Conservation (phyloP, 306 rosid genomes). For the Vigna unguiculata region DNA sequence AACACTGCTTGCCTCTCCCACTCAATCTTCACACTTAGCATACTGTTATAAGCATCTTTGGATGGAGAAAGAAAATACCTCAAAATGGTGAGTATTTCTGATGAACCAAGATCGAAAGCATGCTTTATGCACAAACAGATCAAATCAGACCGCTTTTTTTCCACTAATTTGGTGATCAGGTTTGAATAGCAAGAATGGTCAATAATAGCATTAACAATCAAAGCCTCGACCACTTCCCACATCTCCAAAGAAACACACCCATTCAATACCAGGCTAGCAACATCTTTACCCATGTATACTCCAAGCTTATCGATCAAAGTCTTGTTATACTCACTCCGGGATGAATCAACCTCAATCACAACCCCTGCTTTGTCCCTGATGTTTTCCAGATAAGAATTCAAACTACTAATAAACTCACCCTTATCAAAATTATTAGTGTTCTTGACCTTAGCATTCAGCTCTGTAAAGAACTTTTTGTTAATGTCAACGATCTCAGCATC, state of each 20-base stretch:
- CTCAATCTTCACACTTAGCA: slow-evolving; percentile 66
- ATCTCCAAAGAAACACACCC: slow-evolving; percentile 66
- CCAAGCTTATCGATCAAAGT: slow-evolving; percentile 62
- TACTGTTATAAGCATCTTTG: slow-evolving; percentile 52
- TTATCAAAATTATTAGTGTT: slow-evolving; percentile 46
- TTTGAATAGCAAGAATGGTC: slow-evolving; percentile 56
- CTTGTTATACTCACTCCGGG: slow-evolving; percentile 45
- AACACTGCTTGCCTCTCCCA: slow-evolving; percentile 80
- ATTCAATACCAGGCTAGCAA: slow-evolving; percentile 69
- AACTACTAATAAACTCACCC: slow-evolving; percentile 56
- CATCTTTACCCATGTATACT: slow-evolving; percentile 55
- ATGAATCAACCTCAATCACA: slow-evolving; percentile 48
- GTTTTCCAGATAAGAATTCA: slow-evolving; percentile 64
- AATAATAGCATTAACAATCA: slow-evolving; percentile 64
- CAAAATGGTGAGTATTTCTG: slow-evolving; percentile 69
- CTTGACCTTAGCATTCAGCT: slow-evolving; percentile 60
- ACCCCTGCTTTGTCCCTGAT: slow-evolving; percentile 53
- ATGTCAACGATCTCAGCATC: slow-evolving; percentile 61
- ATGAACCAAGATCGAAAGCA: slow-evolving; percentile 65
- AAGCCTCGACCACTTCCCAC: slow-evolving; percentile 76
- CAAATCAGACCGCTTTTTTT: slow-evolving; percentile 67
- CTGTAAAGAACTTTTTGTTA: slow-evolving; percentile 55
- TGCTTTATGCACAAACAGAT: slow-evolving; percentile 72
- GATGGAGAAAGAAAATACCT: slow-evolving; percentile 73
- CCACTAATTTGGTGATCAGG: slow-evolving; percentile 60